Evolutionary conservation across 2,329 filamentous ascomycete species (phyloP).

Genomic region (Fusarium equiseti): DNA sequence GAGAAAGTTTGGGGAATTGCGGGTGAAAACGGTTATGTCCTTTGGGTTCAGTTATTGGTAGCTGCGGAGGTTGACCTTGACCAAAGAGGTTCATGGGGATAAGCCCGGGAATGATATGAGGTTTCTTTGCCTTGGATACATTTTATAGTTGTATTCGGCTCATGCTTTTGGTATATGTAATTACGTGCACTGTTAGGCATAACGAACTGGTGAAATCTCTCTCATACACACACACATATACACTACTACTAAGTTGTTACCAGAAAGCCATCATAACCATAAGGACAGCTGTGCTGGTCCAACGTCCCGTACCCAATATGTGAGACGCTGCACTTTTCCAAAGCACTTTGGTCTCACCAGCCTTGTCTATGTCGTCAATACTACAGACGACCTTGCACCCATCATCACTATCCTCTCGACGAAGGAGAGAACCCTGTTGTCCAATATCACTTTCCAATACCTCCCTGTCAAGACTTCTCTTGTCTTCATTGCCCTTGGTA

Average conservation of each 20-base stretch:
- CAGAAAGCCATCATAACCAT: neutral
- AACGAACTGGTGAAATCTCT: neutral
- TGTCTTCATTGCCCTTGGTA: conserved; percentile 37
- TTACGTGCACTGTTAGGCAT: neutral
- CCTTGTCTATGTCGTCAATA: conserved; percentile 51
- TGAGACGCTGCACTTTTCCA: conserved; percentile 44
- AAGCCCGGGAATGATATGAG: neutral
- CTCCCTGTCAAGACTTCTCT: conserved; percentile 14
- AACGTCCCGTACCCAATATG: neutral
- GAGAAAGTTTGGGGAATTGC: conserved; percentile 5
- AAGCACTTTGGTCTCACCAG: conserved; percentile 41
- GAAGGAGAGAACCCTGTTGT: conserved; percentile 51
- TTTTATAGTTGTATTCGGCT: neutral
- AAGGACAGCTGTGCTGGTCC: conserved; percentile 1
- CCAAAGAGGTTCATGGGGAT: neutral
- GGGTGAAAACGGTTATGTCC: conserved; percentile 6
- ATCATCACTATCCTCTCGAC: conserved; percentile 42
- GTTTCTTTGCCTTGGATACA: neutral
- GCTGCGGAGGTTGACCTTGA: neutral
- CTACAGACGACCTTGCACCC: conserved; percentile 50
- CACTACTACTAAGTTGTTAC: neutral
- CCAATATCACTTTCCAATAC: conserved; percentile 19
- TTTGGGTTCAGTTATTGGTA: neutral
- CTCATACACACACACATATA: neutral
- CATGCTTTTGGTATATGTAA: neutral